Percentiles rank a stretch among this genome's conserved stretches.
Evolutionary conservation across 306 rosid genomes (phyloP).

Genomic region (Sechiopsis laciniata): DNA sequence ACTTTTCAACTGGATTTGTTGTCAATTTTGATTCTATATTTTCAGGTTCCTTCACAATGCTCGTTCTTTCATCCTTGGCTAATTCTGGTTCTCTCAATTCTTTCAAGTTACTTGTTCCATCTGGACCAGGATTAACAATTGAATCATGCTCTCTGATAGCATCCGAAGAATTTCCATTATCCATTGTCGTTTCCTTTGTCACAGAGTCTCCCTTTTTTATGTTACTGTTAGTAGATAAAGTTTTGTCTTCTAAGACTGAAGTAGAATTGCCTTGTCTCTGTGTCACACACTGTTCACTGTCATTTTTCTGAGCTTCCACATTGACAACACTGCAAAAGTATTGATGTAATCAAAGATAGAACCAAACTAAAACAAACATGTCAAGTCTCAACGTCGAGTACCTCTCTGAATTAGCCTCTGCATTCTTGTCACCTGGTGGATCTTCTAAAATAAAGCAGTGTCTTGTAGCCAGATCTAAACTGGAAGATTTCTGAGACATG

Average conservation of each 20-base stretch:
- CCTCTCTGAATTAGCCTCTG: constrained; percentile 46
- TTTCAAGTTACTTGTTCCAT: constrained; percentile 31
- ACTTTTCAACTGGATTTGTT: constrained; percentile 38
- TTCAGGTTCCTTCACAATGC: constrained; percentile 31
- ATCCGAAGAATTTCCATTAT: constrained; percentile 36
- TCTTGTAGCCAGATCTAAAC: constrained; percentile 64
- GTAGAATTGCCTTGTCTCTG: constrained; percentile 36
- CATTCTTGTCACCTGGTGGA: constrained; percentile 54
- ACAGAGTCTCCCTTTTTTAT: constrained; percentile 31
- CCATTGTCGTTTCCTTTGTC: constrained; percentile 37
- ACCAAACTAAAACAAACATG: constrained; percentile 21
- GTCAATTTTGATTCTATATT: constrained; percentile 40
- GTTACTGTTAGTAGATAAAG: constrained; percentile 31
- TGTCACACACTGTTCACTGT: constrained; percentile 32
- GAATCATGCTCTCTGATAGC: constrained; percentile 37
- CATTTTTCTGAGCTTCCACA: constrained; percentile 42
- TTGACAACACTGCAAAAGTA: constrained; percentile 32
- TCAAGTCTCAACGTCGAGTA: constrained; percentile 32
- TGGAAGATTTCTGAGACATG: constrained; percentile 52
- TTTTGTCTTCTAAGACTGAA: constrained; percentile 31
- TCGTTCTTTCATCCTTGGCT: constrained; percentile 35
- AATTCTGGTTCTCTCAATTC: constrained; percentile 36
- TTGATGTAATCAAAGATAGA: constrained; percentile 26
- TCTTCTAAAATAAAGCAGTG: constrained; percentile 74
- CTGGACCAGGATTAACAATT: constrained; percentile 26